Base-by-base conservation (phyloP, 75 land plant species). In the Cryptomeria japonica region DNA sequence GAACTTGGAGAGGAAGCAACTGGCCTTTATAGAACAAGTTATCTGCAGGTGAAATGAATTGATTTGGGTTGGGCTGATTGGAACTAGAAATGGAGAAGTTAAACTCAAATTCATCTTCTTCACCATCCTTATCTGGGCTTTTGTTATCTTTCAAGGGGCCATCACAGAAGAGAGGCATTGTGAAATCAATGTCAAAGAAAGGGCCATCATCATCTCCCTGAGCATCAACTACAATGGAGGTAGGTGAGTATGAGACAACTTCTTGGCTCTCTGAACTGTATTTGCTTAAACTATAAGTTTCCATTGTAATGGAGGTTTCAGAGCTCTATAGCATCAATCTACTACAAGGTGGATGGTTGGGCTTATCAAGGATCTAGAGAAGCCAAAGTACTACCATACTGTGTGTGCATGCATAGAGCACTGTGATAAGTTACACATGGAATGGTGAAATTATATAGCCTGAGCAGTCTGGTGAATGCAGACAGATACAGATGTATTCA, bases 111-210 rank as follows among this genome's bases (percentile, higher is more conserved):
- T 68, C 85, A 42, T 86, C 88, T 28, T 28, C n/a, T 61, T 87
- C 85, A 34, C 73, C 80, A 36, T 46, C 88, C 51, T 83, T 83
- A 3, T 72, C 85, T 86, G 72, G 18, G 70, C 42, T 58, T 28
- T 5, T 49, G 0, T 61, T 28, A 19, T 55, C 68, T 37, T 61
- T 89, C 61, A 55, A 38, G 85, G 51, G 31, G 89, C 36, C 51
- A 85, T 92, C 86, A 91, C 89, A 89, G 96, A 90, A 64, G 47
- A 86, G 88, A 16, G 88, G 91, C 25, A 90, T 84, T 42, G 94
- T 39, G 80, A 93, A 92, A 86, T 94, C 95, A 49, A 94, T 86
- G 84, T 94, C 95, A 46, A 94, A 93, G 89, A 92, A 94, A 32
- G 93, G 90, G 31, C 94, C 95, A 9, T 92, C 95, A 64, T 92